Percentiles rank a stretch among this genome's conserved stretches.
Evolutionary conservation across 768 basidiomycete species (phyloP).

Genomic region (Cyathus striatus): DNA sequence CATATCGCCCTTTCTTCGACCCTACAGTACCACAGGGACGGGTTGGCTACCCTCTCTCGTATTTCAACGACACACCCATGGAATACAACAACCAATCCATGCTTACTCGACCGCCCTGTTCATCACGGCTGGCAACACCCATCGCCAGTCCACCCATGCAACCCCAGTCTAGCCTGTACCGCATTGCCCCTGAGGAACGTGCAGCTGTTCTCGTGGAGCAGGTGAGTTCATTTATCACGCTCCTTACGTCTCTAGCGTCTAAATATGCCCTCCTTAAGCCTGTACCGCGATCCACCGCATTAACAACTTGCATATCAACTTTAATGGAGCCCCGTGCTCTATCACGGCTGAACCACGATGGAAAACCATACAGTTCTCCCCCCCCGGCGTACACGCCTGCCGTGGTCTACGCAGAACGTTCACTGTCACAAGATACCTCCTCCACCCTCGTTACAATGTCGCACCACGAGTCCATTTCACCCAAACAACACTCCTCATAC

Average conservation of each 20-base stretch:
- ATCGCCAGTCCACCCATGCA: not conserved
- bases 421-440: not conserved
- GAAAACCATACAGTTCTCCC: not conserved
- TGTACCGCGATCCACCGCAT: no score
- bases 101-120: no score
- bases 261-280: no score
- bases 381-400: not conserved
- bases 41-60: not conserved
- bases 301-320: not conserved
- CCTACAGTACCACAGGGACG: not conserved
- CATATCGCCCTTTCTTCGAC: not conserved
- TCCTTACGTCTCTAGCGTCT: no score
- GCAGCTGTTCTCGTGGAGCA: no score
- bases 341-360: not conserved
- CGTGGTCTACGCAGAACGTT: not conserved
- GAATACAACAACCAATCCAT: not conserved
- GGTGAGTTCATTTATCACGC: no score
- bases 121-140: no score
- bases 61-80: not conserved
- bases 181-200: no score
- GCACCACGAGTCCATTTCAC: conserved; percentile 10
- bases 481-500: conserved; percentile 16
- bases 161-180: conserved; percentile 13
- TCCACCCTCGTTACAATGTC: not conserved
- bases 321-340: not conserved